Evolutionary conservation across 805 yeast genomes (phyloP), one percentile per base, ranked within the genome.

Genomic region (Dipodascopsis uninucleata): DNA sequence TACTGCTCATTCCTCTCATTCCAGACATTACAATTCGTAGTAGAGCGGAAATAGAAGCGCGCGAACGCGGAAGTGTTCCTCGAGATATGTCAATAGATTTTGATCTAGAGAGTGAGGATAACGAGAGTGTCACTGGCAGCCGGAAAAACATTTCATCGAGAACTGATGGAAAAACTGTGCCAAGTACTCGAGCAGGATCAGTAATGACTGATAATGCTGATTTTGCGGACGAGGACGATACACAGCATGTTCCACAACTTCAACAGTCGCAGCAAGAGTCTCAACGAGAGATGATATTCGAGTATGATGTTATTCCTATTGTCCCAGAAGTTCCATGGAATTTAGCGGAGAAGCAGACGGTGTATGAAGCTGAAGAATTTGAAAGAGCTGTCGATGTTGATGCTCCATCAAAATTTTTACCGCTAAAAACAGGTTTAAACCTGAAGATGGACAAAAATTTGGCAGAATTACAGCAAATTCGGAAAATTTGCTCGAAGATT

Each of bases 401-500:
- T 6, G 36, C 22, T 5, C 67, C 63, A 9, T 72, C 75, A 20
- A 64, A 56, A 31, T 71, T 77, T 46, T 61, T 71, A 2, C 65
- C 77, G 4, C 56, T 61, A 1, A 64, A 70, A 12, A 69, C 71
- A 14, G 95, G 95, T 0, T 69, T 87, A 38, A 77, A 79, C 45
- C 71, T 74, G 12, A 68, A 78, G 6, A 68, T 85, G 44, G 71
- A 76, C 56, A 72, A 74, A 17, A 93, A 89, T 57, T 80, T 93
- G 34, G 67, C 71, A 1, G 76, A 82, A 52, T 85, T 93, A 72
- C 97, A 90, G 66, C 87, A 87, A 56, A 84, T 93, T 28, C 71
- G 98, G 46, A 84, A 81, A 53, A 72, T 86, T 3, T 89, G 97
- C 61, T 85, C 87, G 67, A 89, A 89, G 62, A 85, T 93, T 17